Evolutionary conservation across 2,329 filamentous ascomycete species (phyloP).

Genomic region (Fusarium nodosum): DNA sequence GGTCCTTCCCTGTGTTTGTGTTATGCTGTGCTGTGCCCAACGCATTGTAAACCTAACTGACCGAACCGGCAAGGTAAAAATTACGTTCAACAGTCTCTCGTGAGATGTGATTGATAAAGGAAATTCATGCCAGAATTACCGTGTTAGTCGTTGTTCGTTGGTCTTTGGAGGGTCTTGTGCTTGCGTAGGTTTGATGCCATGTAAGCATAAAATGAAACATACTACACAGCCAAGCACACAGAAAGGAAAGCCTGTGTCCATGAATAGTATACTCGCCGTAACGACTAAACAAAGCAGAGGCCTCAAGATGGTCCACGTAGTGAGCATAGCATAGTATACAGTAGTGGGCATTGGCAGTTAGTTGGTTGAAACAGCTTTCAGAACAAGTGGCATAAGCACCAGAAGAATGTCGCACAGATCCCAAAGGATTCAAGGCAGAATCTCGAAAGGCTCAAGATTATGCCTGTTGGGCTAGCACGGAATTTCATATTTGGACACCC

Average conservation of each 20-base stretch:
- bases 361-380: slow-evolving; percentile 16
- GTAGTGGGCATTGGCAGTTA: neutral
- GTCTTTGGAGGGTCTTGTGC: slow-evolving; percentile 6
- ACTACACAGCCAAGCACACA: slow-evolving; percentile 10
- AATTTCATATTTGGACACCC: slow-evolving; percentile 10
- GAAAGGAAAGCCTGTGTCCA: slow-evolving; percentile 1
- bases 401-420: slow-evolving; percentile 34
- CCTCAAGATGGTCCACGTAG: slow-evolving; percentile 35
- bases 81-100: slow-evolving; percentile 4
- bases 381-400: slow-evolving; percentile 10
- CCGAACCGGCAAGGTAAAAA: slow-evolving; percentile 6
- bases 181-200: slow-evolving; percentile 2
- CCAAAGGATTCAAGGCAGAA: slow-evolving; percentile 30
- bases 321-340: slow-evolving; percentile 10
- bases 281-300: slow-evolving; percentile 14
- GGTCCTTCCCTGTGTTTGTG: slow-evolving; percentile 15
- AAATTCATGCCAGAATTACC: slow-evolving; percentile 26
- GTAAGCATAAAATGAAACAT: slow-evolving; percentile 36
- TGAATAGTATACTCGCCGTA: slow-evolving; percentile 33
- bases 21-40: slow-evolving; percentile 21
- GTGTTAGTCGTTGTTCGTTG: slow-evolving; percentile 3
- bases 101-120: slow-evolving; percentile 11
- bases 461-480: slow-evolving; percentile 6
- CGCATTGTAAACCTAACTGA: slow-evolving; percentile 8
- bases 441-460: slow-evolving; percentile 14